Conservation (phyloP, 345 rosid genomes). For the Stellera chamaejasme region DNA sequence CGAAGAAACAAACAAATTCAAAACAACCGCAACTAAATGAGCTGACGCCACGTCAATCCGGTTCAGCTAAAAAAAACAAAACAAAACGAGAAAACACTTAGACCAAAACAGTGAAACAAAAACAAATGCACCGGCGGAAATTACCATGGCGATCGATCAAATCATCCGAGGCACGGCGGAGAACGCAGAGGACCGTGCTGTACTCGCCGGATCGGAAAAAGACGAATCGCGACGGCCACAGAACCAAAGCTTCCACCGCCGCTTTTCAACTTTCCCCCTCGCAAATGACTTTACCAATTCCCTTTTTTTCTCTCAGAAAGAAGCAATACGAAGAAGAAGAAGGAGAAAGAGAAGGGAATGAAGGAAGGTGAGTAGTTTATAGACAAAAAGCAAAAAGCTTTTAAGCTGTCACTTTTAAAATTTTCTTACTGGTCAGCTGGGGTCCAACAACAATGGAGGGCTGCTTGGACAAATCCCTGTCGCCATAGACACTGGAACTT, state of each 20-base stretch:
- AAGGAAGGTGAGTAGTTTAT: not conserved
- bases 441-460: not conserved
- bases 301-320: not conserved
- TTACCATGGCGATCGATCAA: slow-evolving; percentile 5
- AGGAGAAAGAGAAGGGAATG: not conserved
- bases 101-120: not conserved
- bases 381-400: slow-evolving; percentile 1
- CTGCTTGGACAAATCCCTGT: not conserved
- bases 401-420: not conserved
- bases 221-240: not conserved
- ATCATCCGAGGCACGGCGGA: slow-evolving; percentile 1
- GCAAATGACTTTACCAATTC: not conserved
- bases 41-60: not conserved
- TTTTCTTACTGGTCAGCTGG: slow-evolving; percentile 1
- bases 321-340: not conserved
- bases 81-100: not conserved
- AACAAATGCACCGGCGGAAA: not conserved
- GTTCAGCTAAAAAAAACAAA: not conserved
- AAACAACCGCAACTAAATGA: not conserved
- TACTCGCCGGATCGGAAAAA: not conserved
- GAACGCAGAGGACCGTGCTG: not conserved
- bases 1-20: not conserved
- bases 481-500: not conserved
- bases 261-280: not conserved
- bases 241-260: not conserved